Percentiles rank a stretch among this genome's conserved stretches.
Evolutionary conservation across 148 eudicot genomes (phyloP).

Genomic region (Nepenthes mirabilis): DNA sequence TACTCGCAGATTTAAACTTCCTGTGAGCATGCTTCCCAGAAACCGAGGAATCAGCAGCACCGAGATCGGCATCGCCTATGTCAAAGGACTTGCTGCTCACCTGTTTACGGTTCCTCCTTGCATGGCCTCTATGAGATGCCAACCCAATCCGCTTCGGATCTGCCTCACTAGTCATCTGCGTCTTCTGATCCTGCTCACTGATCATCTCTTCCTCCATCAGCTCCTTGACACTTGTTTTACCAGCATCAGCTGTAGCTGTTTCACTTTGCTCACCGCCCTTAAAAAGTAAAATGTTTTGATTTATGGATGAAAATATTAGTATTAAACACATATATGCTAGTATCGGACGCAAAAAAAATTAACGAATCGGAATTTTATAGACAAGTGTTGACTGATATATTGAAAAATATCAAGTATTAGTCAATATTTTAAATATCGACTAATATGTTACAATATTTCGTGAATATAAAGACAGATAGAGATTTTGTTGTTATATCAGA

Average conservation of each 20-base stretch:
- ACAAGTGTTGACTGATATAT: too few relatives aligned
- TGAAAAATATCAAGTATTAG: neutral
- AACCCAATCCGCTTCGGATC: conserved; percentile 12
- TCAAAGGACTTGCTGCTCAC: conserved; percentile 35
- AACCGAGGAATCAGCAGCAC: conserved; percentile 14
- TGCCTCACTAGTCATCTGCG: conserved; percentile 12
- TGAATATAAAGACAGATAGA: too few relatives aligned
- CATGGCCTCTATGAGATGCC: conserved; percentile 11
- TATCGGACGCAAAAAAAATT: too few relatives aligned
- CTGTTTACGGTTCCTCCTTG: conserved; percentile 24
- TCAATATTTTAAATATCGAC: too few relatives aligned
- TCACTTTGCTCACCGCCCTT: conserved; percentile 37
- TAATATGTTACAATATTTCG: too few relatives aligned
- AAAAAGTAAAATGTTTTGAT: conserved; percentile 4
- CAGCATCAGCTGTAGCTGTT: conserved; percentile 16
- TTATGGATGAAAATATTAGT: conserved; percentile 1
- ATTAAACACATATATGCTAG: neutral
- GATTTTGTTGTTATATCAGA: too few relatives aligned
- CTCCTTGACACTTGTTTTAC: conserved; percentile 71
- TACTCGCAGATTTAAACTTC: conserved; percentile 30
- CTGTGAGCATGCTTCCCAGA: conserved; percentile 18
- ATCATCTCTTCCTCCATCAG: conserved; percentile 91
- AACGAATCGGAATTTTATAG: too few relatives aligned
- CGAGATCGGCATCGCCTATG: conserved; percentile 22
- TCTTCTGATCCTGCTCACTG: conserved; percentile 32